Conservation (phyloP, 2,329 filamentous ascomycete species). For the Chaetoscypha palmicola region DNA sequence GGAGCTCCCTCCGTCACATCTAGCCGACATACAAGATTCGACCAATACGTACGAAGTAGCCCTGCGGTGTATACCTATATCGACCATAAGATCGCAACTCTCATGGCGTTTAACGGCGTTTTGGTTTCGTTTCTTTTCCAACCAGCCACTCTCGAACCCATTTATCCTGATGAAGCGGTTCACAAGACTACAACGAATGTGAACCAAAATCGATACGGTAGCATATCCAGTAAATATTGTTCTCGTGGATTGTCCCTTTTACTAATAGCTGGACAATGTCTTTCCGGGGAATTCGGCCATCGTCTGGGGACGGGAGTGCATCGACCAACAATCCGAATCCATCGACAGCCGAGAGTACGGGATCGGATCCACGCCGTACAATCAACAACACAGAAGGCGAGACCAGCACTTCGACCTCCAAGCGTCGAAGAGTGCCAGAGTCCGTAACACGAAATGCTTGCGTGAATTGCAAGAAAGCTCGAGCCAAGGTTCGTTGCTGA, state of each 20-base stretch:
- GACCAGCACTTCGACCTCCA: conserved; percentile 16
- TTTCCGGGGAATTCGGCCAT: conserved; percentile 27
- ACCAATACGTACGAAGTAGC: too few species aligned
- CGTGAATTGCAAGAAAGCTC: conserved; percentile 31
- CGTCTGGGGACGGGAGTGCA: conserved; percentile 22
- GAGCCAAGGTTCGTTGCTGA: conserved; percentile 33
- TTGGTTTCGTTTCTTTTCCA: too few species aligned
- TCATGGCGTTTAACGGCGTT: too few species aligned
- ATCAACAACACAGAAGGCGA: conserved; percentile 20
- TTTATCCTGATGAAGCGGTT: too few species aligned
- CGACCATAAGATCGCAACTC: too few species aligned
- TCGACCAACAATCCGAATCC: conserved; percentile 22
- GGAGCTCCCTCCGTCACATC: conserved; percentile 14
- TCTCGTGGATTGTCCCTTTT: conserved; percentile 3
- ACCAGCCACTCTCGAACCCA: too few species aligned
- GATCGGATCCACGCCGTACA: conserved; percentile 20
- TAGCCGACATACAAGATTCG: conserved; percentile 6
- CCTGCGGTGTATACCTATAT: too few species aligned
- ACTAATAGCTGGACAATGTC: conserved; percentile 16
- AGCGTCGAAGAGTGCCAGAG: conserved; percentile 30
- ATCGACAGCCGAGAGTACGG: conserved; percentile 24
- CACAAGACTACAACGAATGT: too few species aligned
- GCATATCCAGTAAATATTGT: too few species aligned
- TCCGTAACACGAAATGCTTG: conserved; percentile 33
- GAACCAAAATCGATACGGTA: too few species aligned